Conservation (phyloP, 1,139 yeast genomes). For the Candida glucosophila region DNA sequence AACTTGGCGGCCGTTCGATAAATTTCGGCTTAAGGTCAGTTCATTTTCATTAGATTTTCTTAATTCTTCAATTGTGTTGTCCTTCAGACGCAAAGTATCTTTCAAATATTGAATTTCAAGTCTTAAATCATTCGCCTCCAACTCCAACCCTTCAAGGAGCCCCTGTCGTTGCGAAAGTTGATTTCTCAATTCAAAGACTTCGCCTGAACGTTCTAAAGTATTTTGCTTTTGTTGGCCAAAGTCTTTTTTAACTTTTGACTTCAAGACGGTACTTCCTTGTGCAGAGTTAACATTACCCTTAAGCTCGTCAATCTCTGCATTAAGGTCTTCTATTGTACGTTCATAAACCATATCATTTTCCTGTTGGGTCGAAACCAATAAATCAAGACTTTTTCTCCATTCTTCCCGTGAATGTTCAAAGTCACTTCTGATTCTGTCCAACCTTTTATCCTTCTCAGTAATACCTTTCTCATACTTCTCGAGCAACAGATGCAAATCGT, state of each 20-base stretch:
- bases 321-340: slow-evolving; percentile 10
- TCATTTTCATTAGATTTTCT: no score
- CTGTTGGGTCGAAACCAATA: slow-evolving; percentile 38
- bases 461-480: slow-evolving; percentile 37
- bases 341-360: slow-evolving; percentile 32
- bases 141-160: neutral
- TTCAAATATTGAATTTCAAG: no score
- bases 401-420: slow-evolving; percentile 50
- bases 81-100: no score
- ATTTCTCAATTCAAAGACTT: neutral
- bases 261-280: neutral
- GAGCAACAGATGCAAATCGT: slow-evolving; percentile 37
- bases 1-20: no score
- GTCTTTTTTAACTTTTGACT: neutral
- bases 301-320: slow-evolving; percentile 1
- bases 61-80: no score
- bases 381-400: slow-evolving; percentile 47
- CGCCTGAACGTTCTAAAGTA: neutral
- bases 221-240: neutral
- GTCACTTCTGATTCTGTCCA: slow-evolving; percentile 33
- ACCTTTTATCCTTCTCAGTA: slow-evolving; percentile 34
- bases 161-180: neutral
- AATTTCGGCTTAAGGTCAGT: no score
- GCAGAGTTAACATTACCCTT: neutral
- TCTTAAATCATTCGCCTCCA: no score